A percentile compares a stretch with the other conserved stretches of the same genome.
These are phyloP conservation scores for Mortierella sp. DNA, from an alignment of 371 early-diverging fungal species.

Conservation along the genomic window DNA sequence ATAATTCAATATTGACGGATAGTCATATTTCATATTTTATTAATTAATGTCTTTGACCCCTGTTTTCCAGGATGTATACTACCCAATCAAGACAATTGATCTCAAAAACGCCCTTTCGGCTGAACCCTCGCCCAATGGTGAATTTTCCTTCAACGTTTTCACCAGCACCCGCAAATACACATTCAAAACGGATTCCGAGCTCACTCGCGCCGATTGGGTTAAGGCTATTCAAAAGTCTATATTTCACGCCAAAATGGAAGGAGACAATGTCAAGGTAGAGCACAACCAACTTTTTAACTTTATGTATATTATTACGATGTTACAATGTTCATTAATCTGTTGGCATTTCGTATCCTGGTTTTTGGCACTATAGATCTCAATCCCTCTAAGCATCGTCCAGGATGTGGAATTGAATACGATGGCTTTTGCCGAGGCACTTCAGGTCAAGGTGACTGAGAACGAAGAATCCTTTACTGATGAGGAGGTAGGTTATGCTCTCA, in stretches of 20 bases:
- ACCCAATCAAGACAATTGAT: constrained; percentile 77
- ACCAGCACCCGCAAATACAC: constrained; percentile 62
- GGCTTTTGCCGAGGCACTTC: constrained; percentile 71
- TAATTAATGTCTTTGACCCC: background rate
- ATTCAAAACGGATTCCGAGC: constrained; percentile 68
- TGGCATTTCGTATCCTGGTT: constrained; percentile 56
- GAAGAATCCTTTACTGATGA: constrained; percentile 73
- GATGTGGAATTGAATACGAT: constrained; percentile 73
- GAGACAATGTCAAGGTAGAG: constrained; percentile 69
- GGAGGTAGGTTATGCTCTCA: constrained; percentile 60
- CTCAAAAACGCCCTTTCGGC: constrained; percentile 72
- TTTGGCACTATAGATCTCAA: constrained; percentile 58
- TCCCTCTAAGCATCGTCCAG: constrained; percentile 69
- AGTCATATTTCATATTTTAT: background rate
- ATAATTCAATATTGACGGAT: background rate
- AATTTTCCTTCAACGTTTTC: constrained; percentile 36
- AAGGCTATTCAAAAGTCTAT: constrained; percentile 72
- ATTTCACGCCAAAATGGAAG: constrained; percentile 73
- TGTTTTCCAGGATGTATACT: constrained; percentile 68
- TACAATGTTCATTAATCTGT: background rate
- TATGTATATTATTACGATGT: background rate
- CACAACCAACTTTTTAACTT: too few species aligned
- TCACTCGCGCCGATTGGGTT: constrained; percentile 50
- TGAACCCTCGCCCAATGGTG: constrained; percentile 52
- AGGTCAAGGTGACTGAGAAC: constrained; percentile 70